Percentiles rank a stretch among this genome's conserved stretches.
Conservation (phyloP, 192 early-diverging fungal species). For the Geranomyces variabilis region DNA sequence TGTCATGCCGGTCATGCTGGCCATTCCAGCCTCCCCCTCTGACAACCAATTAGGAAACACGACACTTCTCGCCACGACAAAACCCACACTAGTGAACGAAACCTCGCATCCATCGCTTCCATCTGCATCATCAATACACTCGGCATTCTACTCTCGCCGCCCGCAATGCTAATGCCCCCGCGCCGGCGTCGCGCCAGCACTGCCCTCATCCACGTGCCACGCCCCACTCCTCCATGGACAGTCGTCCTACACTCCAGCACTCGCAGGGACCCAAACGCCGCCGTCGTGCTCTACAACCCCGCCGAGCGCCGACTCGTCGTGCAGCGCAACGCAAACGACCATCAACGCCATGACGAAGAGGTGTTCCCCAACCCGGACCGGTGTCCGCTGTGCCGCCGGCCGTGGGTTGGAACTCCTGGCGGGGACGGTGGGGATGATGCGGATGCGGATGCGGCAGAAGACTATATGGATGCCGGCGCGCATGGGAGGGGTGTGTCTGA, state of each 20-base stretch:
- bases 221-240: constrained; percentile 12
- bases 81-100: too few species aligned
- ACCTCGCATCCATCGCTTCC: too few species aligned
- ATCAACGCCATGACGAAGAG: too few species aligned
- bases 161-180: neutral
- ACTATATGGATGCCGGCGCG: neutral
- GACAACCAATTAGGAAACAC: too few species aligned
- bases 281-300: constrained; percentile 27
- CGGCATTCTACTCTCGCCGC: too few species aligned
- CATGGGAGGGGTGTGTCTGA: constrained; percentile 3
- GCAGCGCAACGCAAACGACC: constrained; percentile 1
- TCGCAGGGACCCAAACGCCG: neutral
- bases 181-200: neutral
- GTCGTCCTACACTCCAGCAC: constrained; percentile 19
- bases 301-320: constrained; percentile 21
- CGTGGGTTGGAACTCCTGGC: neutral
- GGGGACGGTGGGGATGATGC: neutral
- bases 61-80: too few species aligned
- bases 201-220: constrained; percentile 1
- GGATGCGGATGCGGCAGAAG: neutral
- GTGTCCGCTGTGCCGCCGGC: neutral
- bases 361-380: neutral
- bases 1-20: too few species aligned
- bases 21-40: too few species aligned
- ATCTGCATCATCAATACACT: too few species aligned